Conservation (phyloP, 805 yeast genomes). For the Kodamaea lidongshanica region DNA sequence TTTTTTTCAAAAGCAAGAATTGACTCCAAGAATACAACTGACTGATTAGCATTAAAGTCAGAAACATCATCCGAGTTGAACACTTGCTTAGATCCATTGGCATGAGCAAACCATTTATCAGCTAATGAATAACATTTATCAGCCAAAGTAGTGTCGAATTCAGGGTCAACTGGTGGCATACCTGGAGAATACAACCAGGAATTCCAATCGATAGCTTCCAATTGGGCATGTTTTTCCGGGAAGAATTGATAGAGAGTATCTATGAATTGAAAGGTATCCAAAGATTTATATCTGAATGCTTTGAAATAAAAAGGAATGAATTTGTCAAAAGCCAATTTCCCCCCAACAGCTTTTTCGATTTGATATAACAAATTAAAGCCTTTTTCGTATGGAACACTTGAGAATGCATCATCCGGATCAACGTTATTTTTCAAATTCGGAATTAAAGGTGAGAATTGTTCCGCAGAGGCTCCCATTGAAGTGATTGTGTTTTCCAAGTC, state of each 20-base stretch:
- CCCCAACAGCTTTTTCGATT: conserved; percentile 66
- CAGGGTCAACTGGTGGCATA: conserved; percentile 75
- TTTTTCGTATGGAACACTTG: conserved; percentile 31
- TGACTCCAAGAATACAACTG: conserved; percentile 71
- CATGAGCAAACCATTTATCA: conserved; percentile 48
- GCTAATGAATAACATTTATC: conserved; percentile 66
- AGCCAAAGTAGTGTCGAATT: conserved; percentile 72
- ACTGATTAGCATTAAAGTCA: conserved; percentile 65
- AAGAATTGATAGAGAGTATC: conserved; percentile 69
- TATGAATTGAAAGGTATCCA: conserved; percentile 77
- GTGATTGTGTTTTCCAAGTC: conserved; percentile 21
- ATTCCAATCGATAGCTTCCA: conserved; percentile 78
- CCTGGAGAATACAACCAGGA: conserved; percentile 79
- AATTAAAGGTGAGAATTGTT: conserved; percentile 55
- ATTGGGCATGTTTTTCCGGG: conserved; percentile 38
- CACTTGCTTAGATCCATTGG: conserved; percentile 12
- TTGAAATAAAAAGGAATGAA: conserved; percentile 74
- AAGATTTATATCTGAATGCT: conserved; percentile 60
- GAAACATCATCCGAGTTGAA: conserved; percentile 49
- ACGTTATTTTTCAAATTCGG: conserved; percentile 62
- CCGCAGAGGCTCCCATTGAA: conserved; percentile 34
- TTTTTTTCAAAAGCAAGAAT: conserved; percentile 46
- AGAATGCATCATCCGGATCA: conserved; percentile 29
- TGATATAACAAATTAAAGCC: conserved; percentile 48
- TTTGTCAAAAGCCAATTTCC: conserved; percentile 60